Evolutionary conservation across 495 filamentous ascomycete species (phyloP), one percentile per base, ranked within the genome.

Genomic region (Echria macrotheca): DNA sequence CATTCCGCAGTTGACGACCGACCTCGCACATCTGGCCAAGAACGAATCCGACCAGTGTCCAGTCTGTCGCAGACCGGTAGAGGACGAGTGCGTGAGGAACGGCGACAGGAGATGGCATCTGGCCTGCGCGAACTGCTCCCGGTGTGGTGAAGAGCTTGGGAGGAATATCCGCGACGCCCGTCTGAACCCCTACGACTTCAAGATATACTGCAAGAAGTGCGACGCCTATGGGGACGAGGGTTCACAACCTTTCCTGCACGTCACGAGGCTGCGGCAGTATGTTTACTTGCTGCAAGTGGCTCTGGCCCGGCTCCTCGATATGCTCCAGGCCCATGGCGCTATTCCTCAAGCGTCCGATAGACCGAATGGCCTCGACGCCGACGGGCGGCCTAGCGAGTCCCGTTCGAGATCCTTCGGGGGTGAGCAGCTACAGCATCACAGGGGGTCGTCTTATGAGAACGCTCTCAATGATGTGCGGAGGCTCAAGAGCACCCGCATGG

Each of bases 381-480:
- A 89, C 41, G 82, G 83, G 12, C 41, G 47, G 1, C 54, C 57
- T 11, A 35, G 42, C 15, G 82, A 84, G 49, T 79, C 77, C 12
- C 77, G 87, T 42, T 89, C 89, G 11, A 86, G 83, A 54, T 87
- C 88, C 4, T 83, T 83, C 61, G 80, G 73, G 15, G 87, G 81
- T 10, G 77, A 77, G 28, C 66, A 74, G 36, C 66, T 69, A 23
- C 78, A 85, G 44, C 69, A 74, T 49, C 67, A 74, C 19, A 73
- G 84, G 38, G 81, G 81, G 57, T 85, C 85, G 22, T 90, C 89
- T 12, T 95, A 97, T 58, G 90, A 95, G 66, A 91, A 94, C 66
- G 93, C 91, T 19, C 85, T 99, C 38, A 91, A 91, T 47, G 91
- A 97, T 69, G 94, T 99, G 68, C 83, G 86, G 49, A 78, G 93